Evolutionary conservation across 2,329 filamentous ascomycete species (phyloP), one percentile per base, ranked within the genome.

Genomic region (Beauveria caledonica): DNA sequence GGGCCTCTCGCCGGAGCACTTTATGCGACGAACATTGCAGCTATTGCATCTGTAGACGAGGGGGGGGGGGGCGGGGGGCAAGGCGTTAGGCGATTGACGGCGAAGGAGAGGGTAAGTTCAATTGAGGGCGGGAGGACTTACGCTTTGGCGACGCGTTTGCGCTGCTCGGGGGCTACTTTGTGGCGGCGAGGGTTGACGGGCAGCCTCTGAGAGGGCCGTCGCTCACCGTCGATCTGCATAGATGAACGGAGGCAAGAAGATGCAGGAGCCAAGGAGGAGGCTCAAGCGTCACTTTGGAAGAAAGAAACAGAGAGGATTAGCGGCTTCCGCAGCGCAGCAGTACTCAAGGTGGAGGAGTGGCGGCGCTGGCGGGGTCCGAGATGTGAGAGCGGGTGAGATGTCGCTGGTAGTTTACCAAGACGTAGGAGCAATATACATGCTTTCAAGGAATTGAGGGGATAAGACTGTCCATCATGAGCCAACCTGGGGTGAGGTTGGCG

Each of bases 11-110:
- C 79, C 79, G 13, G 78, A 80, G 68, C 79, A 82, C 64, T 79
- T 81, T 67, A 80, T 77, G 61, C 79, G 75, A 49, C 78, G 76
- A 50, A 80, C 67, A 69, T 82, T 82, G 70, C 79, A 82, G 67
- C 71, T 76, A 65, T 82, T 81, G 72, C 79, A 81, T 61, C 79
- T 81, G 62, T 19, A 27, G n/a, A 62, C n/a, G 23, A 15, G 15
- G 49, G n/a, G n/a, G n/a, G n/a, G n/a, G n/a, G n/a, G n/a, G n/a
- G n/a, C n/a, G n/a, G n/a, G n/a, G 15, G 9, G 4, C 9, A 58
- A 36, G 19, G 1, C 7, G n/a, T 61, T 53, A 52, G 53, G 9
- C 11, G 8, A 49, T 53, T 51, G 29, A 17, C 25, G 60, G 25
- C 44, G 33, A 17, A 21, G 39, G 25, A 58, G 11, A n/a, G 25